Percentiles rank a stretch among this genome's conserved stretches.
Conservation (phyloP, 2,329 filamentous ascomycete genomes). For the Penicillium italicum region DNA sequence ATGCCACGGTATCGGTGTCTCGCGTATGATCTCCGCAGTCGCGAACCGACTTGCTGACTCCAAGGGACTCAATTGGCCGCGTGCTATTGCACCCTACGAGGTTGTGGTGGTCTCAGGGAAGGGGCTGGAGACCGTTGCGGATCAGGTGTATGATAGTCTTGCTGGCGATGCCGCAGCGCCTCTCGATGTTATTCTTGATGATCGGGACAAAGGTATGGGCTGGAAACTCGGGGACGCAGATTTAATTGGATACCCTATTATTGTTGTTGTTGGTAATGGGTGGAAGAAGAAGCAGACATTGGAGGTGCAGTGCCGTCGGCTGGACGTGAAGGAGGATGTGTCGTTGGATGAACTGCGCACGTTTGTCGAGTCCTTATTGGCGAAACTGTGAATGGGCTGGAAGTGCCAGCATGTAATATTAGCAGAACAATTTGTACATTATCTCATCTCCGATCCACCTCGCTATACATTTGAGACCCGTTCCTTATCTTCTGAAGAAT, state of each 20-base stretch:
- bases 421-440: conserved; percentile 4
- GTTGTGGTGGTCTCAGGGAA: conserved; percentile 61
- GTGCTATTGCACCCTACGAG: conserved; percentile 79
- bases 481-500: not conserved
- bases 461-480: not conserved
- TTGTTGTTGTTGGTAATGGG: conserved; percentile 70
- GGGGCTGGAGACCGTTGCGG: conserved; percentile 48
- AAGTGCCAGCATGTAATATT: conserved; percentile 2
- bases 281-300: conserved; percentile 60
- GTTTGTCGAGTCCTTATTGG: conserved; percentile 49
- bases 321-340: conserved; percentile 61
- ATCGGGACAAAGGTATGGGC: conserved; percentile 63
- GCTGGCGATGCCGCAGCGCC: conserved; percentile 20
- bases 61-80: conserved; percentile 81
- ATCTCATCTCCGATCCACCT: not conserved
- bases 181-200: conserved; percentile 70
- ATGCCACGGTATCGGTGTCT: conserved; percentile 92
- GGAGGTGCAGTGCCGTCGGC: conserved; percentile 74
- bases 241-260: conserved; percentile 78
- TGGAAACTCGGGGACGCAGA: conserved; percentile 94
- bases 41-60: conserved; percentile 70
- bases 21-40: conserved; percentile 81
- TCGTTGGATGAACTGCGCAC: conserved; percentile 48
- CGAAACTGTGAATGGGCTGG: conserved; percentile 45
- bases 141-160: conserved; percentile 63